phyloP scores from a whole-genome alignment of 2,329 filamentous ascomycete genomes.

The Fusarium burgessii region DNA sequence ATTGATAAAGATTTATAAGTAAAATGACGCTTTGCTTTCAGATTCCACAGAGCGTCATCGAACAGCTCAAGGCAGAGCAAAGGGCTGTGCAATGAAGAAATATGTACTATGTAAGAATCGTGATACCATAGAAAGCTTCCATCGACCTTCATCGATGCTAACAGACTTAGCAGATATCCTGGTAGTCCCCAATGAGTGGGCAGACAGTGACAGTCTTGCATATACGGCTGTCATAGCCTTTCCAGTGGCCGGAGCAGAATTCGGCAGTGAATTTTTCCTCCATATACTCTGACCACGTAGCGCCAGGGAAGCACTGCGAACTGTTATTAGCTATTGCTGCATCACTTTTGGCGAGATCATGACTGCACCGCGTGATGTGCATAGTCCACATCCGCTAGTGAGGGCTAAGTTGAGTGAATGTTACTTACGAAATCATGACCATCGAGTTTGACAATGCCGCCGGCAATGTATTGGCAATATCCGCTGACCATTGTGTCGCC shows the following conservation, averaged over 20 bases:
- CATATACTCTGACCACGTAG: neutral
- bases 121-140: no score
- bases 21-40: no score
- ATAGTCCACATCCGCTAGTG: neutral
- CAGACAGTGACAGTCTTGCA: neutral
- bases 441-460: neutral
- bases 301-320: neutral
- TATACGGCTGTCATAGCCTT: neutral
- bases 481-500: neutral
- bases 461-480: neutral
- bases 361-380: neutral
- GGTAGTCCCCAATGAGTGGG: neutral
- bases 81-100: no score
- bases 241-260: neutral
- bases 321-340: neutral
- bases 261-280: neutral
- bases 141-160: no score
- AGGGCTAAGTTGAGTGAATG: neutral
- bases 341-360: neutral
- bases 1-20: no score
- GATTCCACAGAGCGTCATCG: no score
- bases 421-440: neutral
- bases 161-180: neutral
- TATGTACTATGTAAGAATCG: no score
- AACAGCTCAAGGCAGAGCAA: no score